Base-by-base conservation (phyloP, 2,329 filamentous ascomycete species). In the Cladosporium cucumerinum region DNA sequence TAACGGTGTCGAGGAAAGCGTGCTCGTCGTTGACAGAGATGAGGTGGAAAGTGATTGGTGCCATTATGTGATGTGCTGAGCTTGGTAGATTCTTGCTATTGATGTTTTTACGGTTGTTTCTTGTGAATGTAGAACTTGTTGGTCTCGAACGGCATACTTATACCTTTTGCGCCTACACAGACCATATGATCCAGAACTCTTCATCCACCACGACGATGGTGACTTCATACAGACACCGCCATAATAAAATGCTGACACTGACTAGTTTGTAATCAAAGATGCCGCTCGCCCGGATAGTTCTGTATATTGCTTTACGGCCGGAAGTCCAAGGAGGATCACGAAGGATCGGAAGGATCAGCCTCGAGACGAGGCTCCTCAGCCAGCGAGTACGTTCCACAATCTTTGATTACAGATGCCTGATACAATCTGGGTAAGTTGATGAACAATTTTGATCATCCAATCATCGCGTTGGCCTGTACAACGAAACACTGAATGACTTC, bases 21-120 rank as follows among this genome's bases (percentile, higher is more conserved):
- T 21, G 55, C 23, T 51, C 43, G 36, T 59, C 49, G 2, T 58
- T 36, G 16, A 65, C 39, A 7, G 57, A 54, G 59, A 67, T 49
- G 46, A 70, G 64, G 39, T 68, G 66, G 65, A 69, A 68, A n/a
- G 67, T 70, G n/a, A 66, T 59, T n/a, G 67, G 68, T 28, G 69
- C 66, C 69, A 70, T 70, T 12, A 5, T 55, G 57, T n/a, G 11
- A 23, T 59, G n/a, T 34, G 21, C 39, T 52, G 54, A 23, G 18
- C 55, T 55, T 49, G 55, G 12, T 23, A 11, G 8, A 18, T 52
- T 51, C 25, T 12, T 36, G 18, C 26, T 55, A 4, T 26, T 49
- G 52, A 39, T 65, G 21, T 23, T 18, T 2, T 21, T 32, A 3
- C 23, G 4, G 28, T 34, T 55, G 1, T 26, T 30, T 34, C 28